Evolutionary conservation across 495 filamentous ascomycete genomes (phyloP), one percentile per base, ranked within the genome.

Genomic region (Darksidea phi): DNA sequence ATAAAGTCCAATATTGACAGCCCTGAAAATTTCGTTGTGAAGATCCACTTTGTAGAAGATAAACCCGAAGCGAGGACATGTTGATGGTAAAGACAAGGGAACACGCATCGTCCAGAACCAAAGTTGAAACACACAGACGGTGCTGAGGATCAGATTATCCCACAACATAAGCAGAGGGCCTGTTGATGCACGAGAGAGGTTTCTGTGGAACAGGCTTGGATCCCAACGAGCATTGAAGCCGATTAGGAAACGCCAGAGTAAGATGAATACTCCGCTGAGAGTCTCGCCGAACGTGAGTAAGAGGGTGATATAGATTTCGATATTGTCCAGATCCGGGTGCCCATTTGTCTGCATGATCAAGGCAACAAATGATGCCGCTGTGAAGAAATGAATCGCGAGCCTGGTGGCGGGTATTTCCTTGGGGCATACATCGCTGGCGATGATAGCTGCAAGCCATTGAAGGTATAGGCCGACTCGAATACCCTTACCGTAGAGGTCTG

Each of bases 261-360:
- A 26, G 4, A 59, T 21, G 11, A 26, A 15, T 10, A 51, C 46
- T 3, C 11, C 8, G 21, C 28, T 24, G 5, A 59, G 20, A 3
- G 28, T 21, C 13, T 18, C 46, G 10, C 56, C 56, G 47, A 59
- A 59, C 6, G 56, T 59, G 24, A 59, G 32, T 11, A 59, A 42
- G 8, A 59, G 25, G n/a, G 56, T 59, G 36, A 59, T 59, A 34
- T 59, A 59, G 17, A 59, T 59, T 8, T 59, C 56, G 20, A 59
- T 28, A n/a, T 28, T 47, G 2, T 59, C 47, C 4, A 59, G n/a
- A n/a, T n/a, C n/a, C n/a, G n/a, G n/a, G n/a, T n/a, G 18, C 11
- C 23, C 26, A 8, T n/a, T 18, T 2, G 7, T 4, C 28, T 59
- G 56, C 17, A 28, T 42, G 2, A 59, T 23, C 17, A 59, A 28